Conservation (phyloP, 257 asterid genomes). For the Osmanthus fragrans region DNA sequence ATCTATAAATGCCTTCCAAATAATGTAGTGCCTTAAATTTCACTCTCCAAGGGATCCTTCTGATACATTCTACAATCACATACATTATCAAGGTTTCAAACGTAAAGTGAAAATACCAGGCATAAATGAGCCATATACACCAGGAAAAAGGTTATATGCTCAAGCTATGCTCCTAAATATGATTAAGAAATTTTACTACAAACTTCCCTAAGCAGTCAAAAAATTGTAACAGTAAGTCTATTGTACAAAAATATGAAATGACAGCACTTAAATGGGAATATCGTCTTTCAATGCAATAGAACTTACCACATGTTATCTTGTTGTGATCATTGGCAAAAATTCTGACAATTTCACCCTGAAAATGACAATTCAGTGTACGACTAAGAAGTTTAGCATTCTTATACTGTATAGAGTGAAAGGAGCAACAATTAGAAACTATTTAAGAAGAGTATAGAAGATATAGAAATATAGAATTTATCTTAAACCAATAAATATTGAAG, state of each 20-base stretch:
- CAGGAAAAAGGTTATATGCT: neutral
- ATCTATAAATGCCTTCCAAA: neutral
- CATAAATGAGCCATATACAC: neutral
- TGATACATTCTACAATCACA: neutral
- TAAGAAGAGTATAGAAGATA: neutral
- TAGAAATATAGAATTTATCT: neutral
- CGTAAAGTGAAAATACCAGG: neutral
- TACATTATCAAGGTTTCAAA: neutral
- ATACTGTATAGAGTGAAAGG: neutral
- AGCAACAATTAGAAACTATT: constrained; percentile 7
- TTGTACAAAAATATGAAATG: neutral
- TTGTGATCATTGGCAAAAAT: constrained; percentile 89
- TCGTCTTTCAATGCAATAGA: constrained; percentile 20
- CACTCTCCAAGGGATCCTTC: neutral
- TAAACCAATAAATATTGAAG: constrained; percentile 10
- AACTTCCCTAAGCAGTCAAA: constrained; percentile 2
- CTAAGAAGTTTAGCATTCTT: constrained; percentile 18
- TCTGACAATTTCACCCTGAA: constrained; percentile 93
- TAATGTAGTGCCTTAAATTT: neutral
- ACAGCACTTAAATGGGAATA: constrained; percentile 2
- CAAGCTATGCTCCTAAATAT: neutral
- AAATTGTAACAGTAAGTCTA: neutral
- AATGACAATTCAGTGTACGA: constrained; percentile 29
- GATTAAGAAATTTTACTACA: constrained; percentile 1
- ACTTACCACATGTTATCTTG: constrained; percentile 97